phyloP scores from a whole-genome alignment of 2,329 filamentous ascomycete genomes.

The Claviceps sp. region DNA sequence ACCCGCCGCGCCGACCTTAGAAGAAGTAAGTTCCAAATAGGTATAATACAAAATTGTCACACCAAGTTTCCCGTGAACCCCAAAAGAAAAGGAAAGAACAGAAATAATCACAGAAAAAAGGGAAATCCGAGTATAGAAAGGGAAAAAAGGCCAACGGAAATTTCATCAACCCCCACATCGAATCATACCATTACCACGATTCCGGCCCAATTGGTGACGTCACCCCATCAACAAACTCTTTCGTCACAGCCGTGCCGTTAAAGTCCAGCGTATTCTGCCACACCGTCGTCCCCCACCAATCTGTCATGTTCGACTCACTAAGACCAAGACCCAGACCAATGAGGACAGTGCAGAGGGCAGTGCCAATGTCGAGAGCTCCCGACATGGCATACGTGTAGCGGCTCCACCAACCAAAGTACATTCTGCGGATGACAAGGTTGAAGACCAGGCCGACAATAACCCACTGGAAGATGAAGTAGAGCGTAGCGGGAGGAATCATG shows the following conservation, averaged over 20 bases:
- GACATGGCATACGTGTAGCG: constrained; percentile 46
- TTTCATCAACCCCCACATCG: too few species aligned
- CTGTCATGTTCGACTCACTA: constrained; percentile 28
- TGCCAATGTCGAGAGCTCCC: constrained; percentile 44
- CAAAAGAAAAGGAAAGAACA: not conserved
- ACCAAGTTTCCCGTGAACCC: not conserved
- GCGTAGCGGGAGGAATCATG: constrained; percentile 40
- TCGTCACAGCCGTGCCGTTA: constrained; percentile 15
- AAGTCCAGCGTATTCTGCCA: constrained; percentile 18
- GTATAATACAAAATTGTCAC: not conserved
- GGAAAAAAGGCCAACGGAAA: not conserved
- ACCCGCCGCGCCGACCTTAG: too few species aligned
- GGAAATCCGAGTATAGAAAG: not conserved
- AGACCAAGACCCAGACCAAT: constrained; percentile 33
- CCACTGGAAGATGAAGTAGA: constrained; percentile 41
- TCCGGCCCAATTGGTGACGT: constrained; percentile 16
- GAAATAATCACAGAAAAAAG: not conserved
- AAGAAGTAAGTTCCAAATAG: not conserved
- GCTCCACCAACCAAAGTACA: constrained; percentile 42
- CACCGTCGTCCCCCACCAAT: constrained; percentile 33
- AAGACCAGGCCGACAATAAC: constrained; percentile 41
- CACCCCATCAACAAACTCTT: constrained; percentile 13
- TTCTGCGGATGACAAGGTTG: constrained; percentile 37
- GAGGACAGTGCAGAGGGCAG: constrained; percentile 42
- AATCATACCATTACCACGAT: constrained; percentile 10